Evolutionary conservation across 2,329 filamentous ascomycete genomes (phyloP), one percentile per base, ranked within the genome.

Genomic region (Lachnellula hyalina): DNA sequence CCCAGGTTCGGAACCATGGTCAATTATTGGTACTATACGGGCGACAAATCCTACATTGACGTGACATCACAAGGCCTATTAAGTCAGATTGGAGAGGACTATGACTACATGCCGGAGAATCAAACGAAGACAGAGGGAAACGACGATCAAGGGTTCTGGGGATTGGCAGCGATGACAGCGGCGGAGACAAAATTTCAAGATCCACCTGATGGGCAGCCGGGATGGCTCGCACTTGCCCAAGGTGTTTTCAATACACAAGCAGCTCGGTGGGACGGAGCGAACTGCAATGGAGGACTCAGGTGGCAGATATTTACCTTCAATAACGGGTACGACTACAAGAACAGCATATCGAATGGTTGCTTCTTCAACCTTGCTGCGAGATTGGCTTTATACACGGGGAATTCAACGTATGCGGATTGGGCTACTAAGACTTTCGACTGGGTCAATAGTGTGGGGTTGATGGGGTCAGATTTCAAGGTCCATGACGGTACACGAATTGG

Each of bases 281-380:
- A 81, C 52, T 95, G 90, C 63, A 76, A 75, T 15, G 90, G 89
- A 36, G 90, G 90, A 5, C 70, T 94, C 46, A 80, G 87, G 56
- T 93, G 89, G 89, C 90, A 96, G 72, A 91, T 95, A 48, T 93
- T 88, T 67, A 77, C 81, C 1, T 90, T 88, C 76, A 93, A 95
- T 68, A 83, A 79, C 35, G 90, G 90, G 12, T 95, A 85, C 70
- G 79, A 86, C 62, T 91, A 93, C 77, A 93, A 85, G 66, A 84
- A 84, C 58, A 79, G 79, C 12, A 83, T 84, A 55, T 83, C 81
- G 0, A 81, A 83, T 61, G 81, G 79, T 3, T 81, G 79, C 53
- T 82, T 84, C 68, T 84, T 84, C 67, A 80, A 82, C 50, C 68
- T 84, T 5, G 81, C 77, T 5, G 81, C 87, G 1, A 82, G 88